Evolutionary conservation across 2,329 filamentous ascomycete species (phyloP), one percentile per base, ranked within the genome.

Genomic region (Pseudocercospora eumusae): DNA sequence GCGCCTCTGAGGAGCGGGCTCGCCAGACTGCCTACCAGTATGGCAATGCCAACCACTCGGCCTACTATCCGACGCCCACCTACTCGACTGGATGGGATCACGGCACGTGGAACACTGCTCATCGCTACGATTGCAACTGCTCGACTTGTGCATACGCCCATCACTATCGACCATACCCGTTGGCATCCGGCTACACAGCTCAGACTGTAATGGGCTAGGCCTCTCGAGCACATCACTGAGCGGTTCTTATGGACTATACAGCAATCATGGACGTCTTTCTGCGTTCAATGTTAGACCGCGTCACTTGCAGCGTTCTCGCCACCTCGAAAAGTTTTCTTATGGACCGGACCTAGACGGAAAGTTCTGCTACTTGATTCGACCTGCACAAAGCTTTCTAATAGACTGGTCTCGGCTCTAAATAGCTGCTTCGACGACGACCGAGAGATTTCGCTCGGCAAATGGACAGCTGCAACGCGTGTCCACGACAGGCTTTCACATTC

Each of bases 151-250:
- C 67, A 27, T 74, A 74, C 60, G 70, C 73, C 62, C 66, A 70
- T 21, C 73, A 75, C 61, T 75, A 72, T 59, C 73, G 73, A 15
- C 66, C 72, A 40, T 75, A 75, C 62, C 66, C 69, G 20, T 69
- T 72, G 66, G 64, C 69, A 31, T 69, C 73, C 8, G 66, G 67
- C 62, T 75, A 74, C 62, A 63, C 70, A 27, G 67, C 73, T 49
- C 73, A 75, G 66, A 71, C 74, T n/a, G 73, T 75, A 57, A 74
- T 74, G 67, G 74, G 74, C n/a, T 75, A 64, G 57, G 44, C 25
- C n/a, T 10, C 33, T 25, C 2, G 4, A 18, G 23, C 13, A 52
- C 47, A 28, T 20, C 23, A 28, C 2, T 25, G 25, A 36, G 50
- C 31, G 8, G 27, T 15, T 20, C 13, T 11, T 23, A 33, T 23